These are phyloP conservation scores for Geotrichum citri-aurantii DNA, from an alignment of 1,139 yeast species.

Conservation along the genomic window DNA sequence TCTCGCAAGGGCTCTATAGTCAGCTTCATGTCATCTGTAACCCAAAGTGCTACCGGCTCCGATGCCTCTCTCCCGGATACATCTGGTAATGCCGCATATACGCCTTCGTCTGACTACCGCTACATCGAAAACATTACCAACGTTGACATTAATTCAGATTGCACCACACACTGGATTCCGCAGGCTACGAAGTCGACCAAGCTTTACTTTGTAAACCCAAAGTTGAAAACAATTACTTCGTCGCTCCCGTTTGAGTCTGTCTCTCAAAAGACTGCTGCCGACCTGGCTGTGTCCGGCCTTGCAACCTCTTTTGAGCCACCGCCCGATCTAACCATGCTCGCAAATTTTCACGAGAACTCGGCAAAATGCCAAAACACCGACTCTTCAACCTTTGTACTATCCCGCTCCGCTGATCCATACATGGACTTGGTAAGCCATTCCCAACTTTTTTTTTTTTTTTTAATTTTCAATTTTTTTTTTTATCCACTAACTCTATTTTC, in stretches of 20 bases:
- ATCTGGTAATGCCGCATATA: slow-evolving; percentile 9
- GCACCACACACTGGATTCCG: slow-evolving; percentile 30
- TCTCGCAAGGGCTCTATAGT: slow-evolving; percentile 25
- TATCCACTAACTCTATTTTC: not conserved
- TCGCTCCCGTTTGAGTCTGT: slow-evolving; percentile 28
- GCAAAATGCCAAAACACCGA: slow-evolving; percentile 5
- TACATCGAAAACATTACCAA: slow-evolving; percentile 19
- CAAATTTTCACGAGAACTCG: slow-evolving; percentile 2
- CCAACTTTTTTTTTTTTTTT: not conserved
- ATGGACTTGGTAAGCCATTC: slow-evolving; percentile 20
- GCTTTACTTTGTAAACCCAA: slow-evolving; percentile 28
- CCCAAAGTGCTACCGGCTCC: slow-evolving; percentile 16
- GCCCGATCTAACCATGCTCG: slow-evolving; percentile 11
- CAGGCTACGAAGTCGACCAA: slow-evolving; percentile 29
- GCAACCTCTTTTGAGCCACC: slow-evolving; percentile 9
- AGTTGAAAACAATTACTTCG: slow-evolving; percentile 22
- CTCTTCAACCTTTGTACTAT: slow-evolving; percentile 9
- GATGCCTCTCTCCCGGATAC: slow-evolving; percentile 15
- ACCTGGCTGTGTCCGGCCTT: slow-evolving; percentile 7
- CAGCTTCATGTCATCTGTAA: slow-evolving; percentile 17
- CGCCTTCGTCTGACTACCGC: slow-evolving; percentile 18
- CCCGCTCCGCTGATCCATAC: slow-evolving; percentile 21
- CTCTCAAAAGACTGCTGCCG: slow-evolving; percentile 14
- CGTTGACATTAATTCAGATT: slow-evolving; percentile 17
- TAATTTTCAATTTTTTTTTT: not conserved